Evolutionary conservation across 208 protist species (phyloP).

Genomic region (Crithidia bombi): DNA sequence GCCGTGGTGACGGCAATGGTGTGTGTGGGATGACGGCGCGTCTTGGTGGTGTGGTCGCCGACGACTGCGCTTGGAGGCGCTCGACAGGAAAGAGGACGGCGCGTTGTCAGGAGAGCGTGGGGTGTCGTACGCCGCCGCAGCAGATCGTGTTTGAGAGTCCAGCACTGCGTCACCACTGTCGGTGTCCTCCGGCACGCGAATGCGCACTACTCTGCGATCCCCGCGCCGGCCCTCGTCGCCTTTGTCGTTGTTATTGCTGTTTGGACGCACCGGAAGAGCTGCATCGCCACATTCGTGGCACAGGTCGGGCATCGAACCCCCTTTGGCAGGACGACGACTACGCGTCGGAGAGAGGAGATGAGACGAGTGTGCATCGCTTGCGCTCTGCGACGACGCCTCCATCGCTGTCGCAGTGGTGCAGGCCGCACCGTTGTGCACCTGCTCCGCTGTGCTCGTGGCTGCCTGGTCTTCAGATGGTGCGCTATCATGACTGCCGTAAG

Average conservation of each 20-base stretch:
- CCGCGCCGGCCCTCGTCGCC: not conserved
- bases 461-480: not conserved
- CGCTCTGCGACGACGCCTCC: too few relatives aligned
- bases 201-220: conserved; percentile 23
- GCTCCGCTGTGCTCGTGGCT: not conserved
- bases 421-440: not conserved
- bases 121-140: too few relatives aligned
- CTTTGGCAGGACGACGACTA: too few relatives aligned
- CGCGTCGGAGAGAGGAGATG: too few relatives aligned
- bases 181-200: conserved; percentile 22
- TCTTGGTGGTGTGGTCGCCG: conserved; percentile 2
- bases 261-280: not conserved
- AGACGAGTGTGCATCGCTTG: too few relatives aligned
- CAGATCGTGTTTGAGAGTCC: not conserved
- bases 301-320: too few relatives aligned
- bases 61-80: not conserved
- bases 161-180: not conserved
- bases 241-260: conserved; percentile 4
- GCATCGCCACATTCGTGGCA: not conserved
- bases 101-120: conserved; percentile 1
- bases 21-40: not conserved
- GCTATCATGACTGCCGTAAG: not conserved
- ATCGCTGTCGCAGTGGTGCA: too few relatives aligned
- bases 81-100: not conserved
- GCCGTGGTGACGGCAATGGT: conserved; percentile 17